phyloP scores from a whole-genome alignment of 208 protist genomes.

The Leishmania gerbilli region DNA sequence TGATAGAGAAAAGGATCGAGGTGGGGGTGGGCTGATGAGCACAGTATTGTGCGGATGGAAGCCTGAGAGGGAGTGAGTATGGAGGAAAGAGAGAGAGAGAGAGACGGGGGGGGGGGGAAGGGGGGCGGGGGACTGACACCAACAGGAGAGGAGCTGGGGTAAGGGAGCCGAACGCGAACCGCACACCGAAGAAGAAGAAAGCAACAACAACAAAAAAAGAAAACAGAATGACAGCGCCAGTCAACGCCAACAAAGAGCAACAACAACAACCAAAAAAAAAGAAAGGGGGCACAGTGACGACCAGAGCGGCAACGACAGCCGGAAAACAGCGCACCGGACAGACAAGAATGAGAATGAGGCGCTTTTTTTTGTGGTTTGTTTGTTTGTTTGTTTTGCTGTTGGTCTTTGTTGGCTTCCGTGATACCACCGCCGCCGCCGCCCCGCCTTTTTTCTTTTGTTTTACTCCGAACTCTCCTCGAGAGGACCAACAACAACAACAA shows the following conservation, averaged over 20 bases:
- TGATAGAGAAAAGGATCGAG: neutral
- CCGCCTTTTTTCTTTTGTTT: too few species aligned
- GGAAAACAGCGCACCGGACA: neutral
- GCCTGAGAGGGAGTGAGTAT: neutral
- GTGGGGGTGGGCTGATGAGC: neutral
- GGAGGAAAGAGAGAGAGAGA: neutral
- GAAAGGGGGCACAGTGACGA: neutral
- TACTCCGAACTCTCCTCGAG: too few species aligned
- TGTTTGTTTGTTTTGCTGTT: too few species aligned
- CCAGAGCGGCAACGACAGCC: neutral
- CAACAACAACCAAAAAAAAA: too few species aligned
- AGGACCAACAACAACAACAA: too few species aligned
- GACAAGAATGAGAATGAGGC: neutral
- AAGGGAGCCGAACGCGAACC: neutral
- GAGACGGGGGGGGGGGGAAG: too few species aligned
- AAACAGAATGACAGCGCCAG: too few species aligned
- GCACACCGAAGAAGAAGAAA: neutral
- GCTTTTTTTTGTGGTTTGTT: too few species aligned
- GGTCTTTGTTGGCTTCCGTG: too few species aligned
- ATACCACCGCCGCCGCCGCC: too few species aligned
- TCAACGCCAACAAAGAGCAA: too few species aligned
- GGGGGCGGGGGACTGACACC: neutral
- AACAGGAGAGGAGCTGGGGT: conserved; percentile 2
- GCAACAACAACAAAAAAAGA: too few species aligned
- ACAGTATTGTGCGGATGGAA: neutral